Evolutionary conservation across 208 protist species (phyloP), one percentile per base, ranked within the genome.

Genomic region (Leishmania tropica): DNA sequence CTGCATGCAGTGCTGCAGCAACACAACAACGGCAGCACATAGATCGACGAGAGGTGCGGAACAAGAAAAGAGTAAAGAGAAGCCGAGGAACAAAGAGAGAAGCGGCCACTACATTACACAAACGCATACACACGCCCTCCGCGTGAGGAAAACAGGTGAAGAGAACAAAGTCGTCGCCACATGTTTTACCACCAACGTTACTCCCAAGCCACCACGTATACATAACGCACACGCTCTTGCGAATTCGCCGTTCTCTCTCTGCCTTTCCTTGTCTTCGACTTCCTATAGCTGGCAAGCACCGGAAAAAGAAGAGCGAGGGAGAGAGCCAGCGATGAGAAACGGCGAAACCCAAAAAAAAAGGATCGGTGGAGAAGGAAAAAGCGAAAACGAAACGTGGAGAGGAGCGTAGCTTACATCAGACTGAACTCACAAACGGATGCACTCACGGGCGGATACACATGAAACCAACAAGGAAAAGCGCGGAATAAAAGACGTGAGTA

Each of bases 341-440:
- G 28, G 10, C n/a, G 28, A 37, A 11, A 62, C 0, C 1, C 24
- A 8, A 37, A 15, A 17, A 64, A 17, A 3, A 15, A 19, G n/a
- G 11, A 8, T 37, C 0, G 10, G 13, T 8, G 11, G 11, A 17
- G 11, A 17, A 17, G 11, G 60, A 3, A 19, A 37, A 13, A 19
- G 28, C 60, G n/a, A 40, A 17, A 37, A 28, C 11, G 2, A 37
- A 37, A 37, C 60, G 21, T 10, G 19, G 19, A 48, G 37, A 72
- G 67, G 21, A 72, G 19, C 37, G 37, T 72, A 72, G 67, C 67
- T 72, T 72, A 72, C 67, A 72, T 72, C 67, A 40, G 37, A 72
- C 13, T n/a, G 67, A 47, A 21, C 67, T 48, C 31, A 72, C 67
- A 37, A 1, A 37, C 28, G 13, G n/a, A 65, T 37, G n/a, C 60